phyloP scores from a whole-genome alignment of 2,329 filamentous ascomycete genomes.

The Botrytis byssoidea region DNA sequence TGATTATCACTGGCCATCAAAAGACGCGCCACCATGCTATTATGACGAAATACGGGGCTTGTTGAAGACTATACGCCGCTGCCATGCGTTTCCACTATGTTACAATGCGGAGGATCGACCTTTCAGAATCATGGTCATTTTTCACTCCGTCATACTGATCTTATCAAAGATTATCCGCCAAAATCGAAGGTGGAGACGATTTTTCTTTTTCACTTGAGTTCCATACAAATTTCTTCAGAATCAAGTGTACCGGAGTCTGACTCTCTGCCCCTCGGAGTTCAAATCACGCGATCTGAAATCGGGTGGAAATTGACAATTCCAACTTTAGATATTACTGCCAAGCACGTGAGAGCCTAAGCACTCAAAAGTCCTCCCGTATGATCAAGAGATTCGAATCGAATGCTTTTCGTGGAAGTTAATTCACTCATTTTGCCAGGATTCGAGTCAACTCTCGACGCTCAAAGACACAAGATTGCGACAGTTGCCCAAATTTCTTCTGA shows the following conservation, averaged over 20 bases:
- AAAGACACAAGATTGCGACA: neutral
- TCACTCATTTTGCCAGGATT: neutral
- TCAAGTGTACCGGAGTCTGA: neutral
- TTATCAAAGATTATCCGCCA: neutral
- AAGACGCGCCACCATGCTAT: neutral
- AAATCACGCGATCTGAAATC: neutral
- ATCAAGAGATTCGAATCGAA: neutral
- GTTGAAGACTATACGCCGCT: neutral
- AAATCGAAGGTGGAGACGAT: neutral
- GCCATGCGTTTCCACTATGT: neutral
- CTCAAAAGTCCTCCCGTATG: neutral
- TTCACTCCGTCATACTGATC: neutral
- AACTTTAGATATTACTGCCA: neutral
- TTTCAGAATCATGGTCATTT: too few relatives aligned
- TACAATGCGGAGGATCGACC: neutral
- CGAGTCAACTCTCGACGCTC: neutral
- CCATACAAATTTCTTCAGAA: too few relatives aligned
- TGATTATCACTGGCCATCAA: neutral
- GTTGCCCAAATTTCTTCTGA: neutral
- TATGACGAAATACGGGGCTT: neutral
- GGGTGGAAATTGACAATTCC: neutral
- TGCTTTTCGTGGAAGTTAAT: neutral
- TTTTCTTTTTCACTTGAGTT: neutral
- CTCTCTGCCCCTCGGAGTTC: neutral
- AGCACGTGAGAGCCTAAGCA: neutral